Conservation (phyloP, 2,329 filamentous ascomycete genomes). For the Parastagonospora nodorum region DNA sequence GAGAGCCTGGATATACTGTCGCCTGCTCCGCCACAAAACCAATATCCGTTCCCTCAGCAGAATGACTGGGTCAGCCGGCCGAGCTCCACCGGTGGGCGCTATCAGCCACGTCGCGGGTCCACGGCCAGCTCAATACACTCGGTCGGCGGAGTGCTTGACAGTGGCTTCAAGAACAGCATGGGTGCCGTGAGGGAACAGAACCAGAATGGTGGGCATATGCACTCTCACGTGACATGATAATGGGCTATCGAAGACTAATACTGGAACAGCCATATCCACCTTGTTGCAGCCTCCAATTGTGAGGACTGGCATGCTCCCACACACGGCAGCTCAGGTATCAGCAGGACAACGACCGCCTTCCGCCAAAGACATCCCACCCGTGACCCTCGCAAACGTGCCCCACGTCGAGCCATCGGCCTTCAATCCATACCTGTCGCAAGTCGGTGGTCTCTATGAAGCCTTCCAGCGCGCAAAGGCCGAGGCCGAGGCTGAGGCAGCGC, state of each 20-base stretch:
- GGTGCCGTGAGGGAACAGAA: constrained; percentile 72
- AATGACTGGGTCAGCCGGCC: constrained; percentile 58
- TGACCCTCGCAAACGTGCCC: constrained; percentile 85
- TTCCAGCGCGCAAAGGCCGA: constrained; percentile 82
- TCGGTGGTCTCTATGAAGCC: constrained; percentile 86
- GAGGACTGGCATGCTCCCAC: constrained; percentile 81
- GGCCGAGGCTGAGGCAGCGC: constrained; percentile 65
- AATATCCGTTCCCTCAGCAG: constrained; percentile 64
- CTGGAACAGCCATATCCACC: constrained; percentile 77
- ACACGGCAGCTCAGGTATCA: constrained; percentile 71
- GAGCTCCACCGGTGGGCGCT: constrained; percentile 53
- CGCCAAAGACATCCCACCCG: constrained; percentile 87
- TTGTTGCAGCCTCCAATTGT: constrained; percentile 90
- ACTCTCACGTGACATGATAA: neutral
- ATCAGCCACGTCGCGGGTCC: constrained; percentile 72
- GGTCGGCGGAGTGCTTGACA: constrained; percentile 81
- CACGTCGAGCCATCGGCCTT: constrained; percentile 82
- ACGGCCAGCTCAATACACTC: constrained; percentile 87
- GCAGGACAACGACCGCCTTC: constrained; percentile 82
- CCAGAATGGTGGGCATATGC: constrained; percentile 70
- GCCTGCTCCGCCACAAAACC: constrained; percentile 45
- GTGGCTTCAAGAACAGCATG: constrained; percentile 62
- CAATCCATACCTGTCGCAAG: constrained; percentile 80
- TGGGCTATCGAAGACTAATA: constrained; percentile 16
- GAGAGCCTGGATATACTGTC: constrained; percentile 57